Base-by-base conservation (phyloP, 2,329 filamentous ascomycete species). In the Aspergillaceae sp. region DNA sequence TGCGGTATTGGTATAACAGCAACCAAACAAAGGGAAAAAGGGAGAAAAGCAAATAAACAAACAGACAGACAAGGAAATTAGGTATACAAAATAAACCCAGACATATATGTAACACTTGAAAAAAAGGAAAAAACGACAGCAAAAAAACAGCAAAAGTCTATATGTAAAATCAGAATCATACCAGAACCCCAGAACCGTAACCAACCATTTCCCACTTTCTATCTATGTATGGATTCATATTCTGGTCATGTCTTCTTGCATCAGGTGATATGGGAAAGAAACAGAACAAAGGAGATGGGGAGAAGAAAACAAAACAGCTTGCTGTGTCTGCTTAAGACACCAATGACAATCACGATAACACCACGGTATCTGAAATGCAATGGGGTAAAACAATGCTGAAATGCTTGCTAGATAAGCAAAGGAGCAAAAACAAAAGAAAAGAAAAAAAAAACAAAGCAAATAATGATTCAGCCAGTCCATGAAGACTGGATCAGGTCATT, bases 151-250 rank as follows among this genome's bases (percentile, higher is more conserved):
- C n/a, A n/a, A n/a, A n/a, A n/a, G n/a, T n/a, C n/a, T n/a, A n/a
- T n/a, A n/a, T n/a, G n/a, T n/a, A n/a, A n/a, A n/a, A n/a, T n/a
- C n/a, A n/a, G n/a, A 36, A 3, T 19, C 7, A 26, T 26, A 9
- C 36, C n/a, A 38, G 6, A 38, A 38, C 19, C 36, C 36, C 19
- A 4, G 27, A 8, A 38, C 5, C 29, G 5, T 32, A 8, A 51
- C 46, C 53, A 47, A 37, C 44, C 40, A 27, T 10, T 55, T 56
- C 52, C 52, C 46, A 51, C 49, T 45, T 56, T 51, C 52, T 46
- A 51, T 48, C 46, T 52, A 46, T 46, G 49, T 51, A 49, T 50
- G 41, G 47, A 53, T 58, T 53, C 52, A 57, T 58, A 49, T 57
- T 51, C 51, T 53, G 48, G 51, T 56, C 55, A 49, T 58, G 45